phyloP scores from a whole-genome alignment of 1,139 yeast genomes.

The Scheffersomyces stambukii region DNA sequence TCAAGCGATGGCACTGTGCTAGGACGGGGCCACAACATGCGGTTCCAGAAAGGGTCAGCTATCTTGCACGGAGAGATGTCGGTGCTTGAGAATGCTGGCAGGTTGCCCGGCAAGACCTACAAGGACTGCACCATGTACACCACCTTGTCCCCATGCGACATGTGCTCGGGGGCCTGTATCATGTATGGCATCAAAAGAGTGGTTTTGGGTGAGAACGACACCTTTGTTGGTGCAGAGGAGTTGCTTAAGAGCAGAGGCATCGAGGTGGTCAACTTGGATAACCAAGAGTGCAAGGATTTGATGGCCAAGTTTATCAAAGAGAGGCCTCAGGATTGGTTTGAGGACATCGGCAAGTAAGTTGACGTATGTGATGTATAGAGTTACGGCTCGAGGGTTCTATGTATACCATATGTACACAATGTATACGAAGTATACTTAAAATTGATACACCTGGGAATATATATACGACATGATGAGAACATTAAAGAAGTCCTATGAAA shows the following conservation, averaged over 20 bases:
- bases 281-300: constrained; percentile 62
- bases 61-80: constrained; percentile 90
- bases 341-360: constrained; percentile 71
- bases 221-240: constrained; percentile 75
- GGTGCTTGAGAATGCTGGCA: constrained; percentile 84
- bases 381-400: no score
- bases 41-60: constrained; percentile 77
- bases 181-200: constrained; percentile 83
- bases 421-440: constrained; percentile 10
- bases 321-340: constrained; percentile 80
- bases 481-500: no score
- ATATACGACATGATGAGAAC: no score
- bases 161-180: constrained; percentile 93
- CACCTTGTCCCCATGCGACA: constrained; percentile 85
- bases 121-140: constrained; percentile 81
- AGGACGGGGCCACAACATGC: constrained; percentile 85
- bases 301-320: constrained; percentile 76
- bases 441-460: no score
- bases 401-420: no score
- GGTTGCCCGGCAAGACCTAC: constrained; percentile 65
- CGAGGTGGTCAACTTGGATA: constrained; percentile 67
- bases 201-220: constrained; percentile 83
- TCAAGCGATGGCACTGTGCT: constrained; percentile 73
- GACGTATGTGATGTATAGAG: no score
- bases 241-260: constrained; percentile 63